A percentile compares a stretch with the other conserved stretches of the same genome.
Evolutionary conservation across 768 basidiomycete species (phyloP).

Genomic region (Podaxis sp.): DNA sequence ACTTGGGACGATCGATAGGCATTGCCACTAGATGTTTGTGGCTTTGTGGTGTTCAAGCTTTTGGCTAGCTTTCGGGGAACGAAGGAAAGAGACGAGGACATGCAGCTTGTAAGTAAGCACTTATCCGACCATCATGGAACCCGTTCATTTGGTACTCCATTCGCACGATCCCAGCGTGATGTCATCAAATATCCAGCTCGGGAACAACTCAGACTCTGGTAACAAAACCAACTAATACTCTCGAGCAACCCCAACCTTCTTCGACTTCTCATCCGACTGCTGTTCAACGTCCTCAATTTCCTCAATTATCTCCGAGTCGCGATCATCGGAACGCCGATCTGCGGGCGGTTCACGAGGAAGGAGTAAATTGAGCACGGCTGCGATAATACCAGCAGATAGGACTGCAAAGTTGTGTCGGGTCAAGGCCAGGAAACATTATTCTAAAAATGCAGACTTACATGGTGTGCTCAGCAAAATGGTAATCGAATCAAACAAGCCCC

Average conservation of each 20-base stretch:
- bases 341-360: slow-evolving; percentile 33
- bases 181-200: neutral
- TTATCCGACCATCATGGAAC: too few relatives aligned
- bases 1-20: slow-evolving; percentile 1
- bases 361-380: slow-evolving; percentile 56
- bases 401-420: slow-evolving; percentile 33
- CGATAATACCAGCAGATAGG: slow-evolving; percentile 57
- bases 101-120: neutral
- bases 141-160: neutral
- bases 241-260: neutral
- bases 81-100: slow-evolving; percentile 26
- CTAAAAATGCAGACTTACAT: slow-evolving; percentile 47
- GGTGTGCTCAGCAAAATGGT: slow-evolving; percentile 81
- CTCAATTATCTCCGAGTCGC: neutral
- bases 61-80: slow-evolving; percentile 28
- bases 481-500: slow-evolving; percentile 74
- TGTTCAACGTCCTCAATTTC: slow-evolving; percentile 2
- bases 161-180: neutral
- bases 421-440: neutral
- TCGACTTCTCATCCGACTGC: neutral
- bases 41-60: slow-evolving; percentile 14
- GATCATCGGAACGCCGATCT: slow-evolving; percentile 25
- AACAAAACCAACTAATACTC: neutral
- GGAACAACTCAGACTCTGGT: neutral
- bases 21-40: slow-evolving; percentile 11